Evolutionary conservation across 2,329 filamentous ascomycete species (phyloP).

Genomic region (Chalaropsis thielavioides): DNA sequence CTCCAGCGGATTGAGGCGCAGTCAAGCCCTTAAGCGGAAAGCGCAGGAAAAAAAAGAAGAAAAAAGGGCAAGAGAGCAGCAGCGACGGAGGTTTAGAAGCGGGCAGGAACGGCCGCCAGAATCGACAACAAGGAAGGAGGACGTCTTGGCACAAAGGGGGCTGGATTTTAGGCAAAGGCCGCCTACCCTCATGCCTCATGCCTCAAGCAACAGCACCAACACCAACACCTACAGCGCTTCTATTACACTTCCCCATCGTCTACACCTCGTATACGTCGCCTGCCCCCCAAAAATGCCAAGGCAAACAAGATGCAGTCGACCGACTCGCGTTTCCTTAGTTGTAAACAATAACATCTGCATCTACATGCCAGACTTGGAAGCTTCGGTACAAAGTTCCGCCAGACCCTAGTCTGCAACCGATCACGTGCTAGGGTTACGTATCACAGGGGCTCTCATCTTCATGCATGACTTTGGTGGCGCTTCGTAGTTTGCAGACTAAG

Average conservation of each 20-base stretch:
- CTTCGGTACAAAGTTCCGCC: no score
- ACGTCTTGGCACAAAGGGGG: neutral
- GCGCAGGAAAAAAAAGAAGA: neutral
- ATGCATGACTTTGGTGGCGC: no score
- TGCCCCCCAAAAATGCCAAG: neutral
- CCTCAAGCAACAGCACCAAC: neutral
- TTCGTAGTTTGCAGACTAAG: no score
- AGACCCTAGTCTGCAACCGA: no score
- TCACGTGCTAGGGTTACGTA: neutral
- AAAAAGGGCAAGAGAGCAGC: no score
- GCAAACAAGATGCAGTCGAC: neutral
- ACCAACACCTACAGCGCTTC: neutral
- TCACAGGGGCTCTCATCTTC: no score
- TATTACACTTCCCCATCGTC: no score
- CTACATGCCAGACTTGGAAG: no score
- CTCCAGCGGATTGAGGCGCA: slow-evolving; percentile 1
- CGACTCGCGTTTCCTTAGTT: neutral
- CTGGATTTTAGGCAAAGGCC: neutral
- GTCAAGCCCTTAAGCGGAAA: neutral
- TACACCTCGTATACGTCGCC: neutral
- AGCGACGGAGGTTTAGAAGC: neutral
- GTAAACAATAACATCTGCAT: no score
- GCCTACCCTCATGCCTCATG: no score
- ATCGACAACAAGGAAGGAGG: neutral
- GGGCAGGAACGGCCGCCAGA: neutral